Evolutionary conservation across 2,329 filamentous ascomycete species (phyloP), one percentile per base, ranked within the genome.

Genomic region (Penicillium expansum): DNA sequence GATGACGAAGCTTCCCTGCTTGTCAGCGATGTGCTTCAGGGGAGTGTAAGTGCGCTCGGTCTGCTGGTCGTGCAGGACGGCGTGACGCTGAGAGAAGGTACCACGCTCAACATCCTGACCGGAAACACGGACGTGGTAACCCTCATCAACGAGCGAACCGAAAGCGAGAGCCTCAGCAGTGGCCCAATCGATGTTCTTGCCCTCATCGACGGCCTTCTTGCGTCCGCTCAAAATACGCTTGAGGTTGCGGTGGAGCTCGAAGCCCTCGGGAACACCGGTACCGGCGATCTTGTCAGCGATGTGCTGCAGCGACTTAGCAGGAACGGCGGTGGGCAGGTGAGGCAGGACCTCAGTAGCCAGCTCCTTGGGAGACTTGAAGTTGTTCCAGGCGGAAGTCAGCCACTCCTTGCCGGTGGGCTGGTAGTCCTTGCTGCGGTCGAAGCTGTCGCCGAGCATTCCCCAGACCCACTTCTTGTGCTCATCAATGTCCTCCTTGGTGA

Each of bases 391-490:
- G 50, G 92, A 97, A 9, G 94, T 97, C 67, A 96, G 87, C 94
- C 94, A 99, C 79, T 99, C 94, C 80, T 96, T 96, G 64, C 92
- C 90, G 39, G 90, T 95, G 44, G 94, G 91, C 76, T 93, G 89
- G 79, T 99, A 99, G 70, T 99, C 93, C 79, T 95, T 97, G 78
- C 92, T 96, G 78, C 93, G 92, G 69, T 91, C 84, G 77, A 97
- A 99, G 79, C 92, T 97, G 76, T 97, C 93, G 72, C 96, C 93
- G 56, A 99, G 83, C 92, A 97, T 97, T 61, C 90, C 90, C 94
- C 93, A 99, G 58, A 97, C 94, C 94, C 94, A 99, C 76, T 95
- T 90, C 84, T 96, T 96, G 83, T 99, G 94, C 82, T 99, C 94
- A 57, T 99, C 93, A 59, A 99, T 89, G 73, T 99, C 94, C 69